Evolutionary conservation across 2,329 filamentous ascomycete species (phyloP).

Genomic region (Microcyclospora pomicola): DNA sequence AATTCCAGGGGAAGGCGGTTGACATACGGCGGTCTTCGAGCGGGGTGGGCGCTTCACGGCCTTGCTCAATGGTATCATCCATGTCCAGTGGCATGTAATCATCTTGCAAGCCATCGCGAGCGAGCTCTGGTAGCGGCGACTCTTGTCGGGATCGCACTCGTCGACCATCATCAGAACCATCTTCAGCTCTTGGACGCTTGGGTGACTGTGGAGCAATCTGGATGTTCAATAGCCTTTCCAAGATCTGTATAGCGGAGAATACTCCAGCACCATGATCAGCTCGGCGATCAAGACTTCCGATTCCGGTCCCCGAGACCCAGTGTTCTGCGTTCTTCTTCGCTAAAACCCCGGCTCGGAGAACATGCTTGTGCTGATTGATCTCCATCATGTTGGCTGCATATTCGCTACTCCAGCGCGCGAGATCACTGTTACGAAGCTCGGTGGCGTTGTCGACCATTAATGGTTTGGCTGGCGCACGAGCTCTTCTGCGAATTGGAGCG

Average conservation of each 20-base stretch:
- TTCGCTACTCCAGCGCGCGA: slow-evolving; percentile 43
- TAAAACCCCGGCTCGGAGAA: slow-evolving; percentile 25
- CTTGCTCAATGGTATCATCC: slow-evolving; percentile 47
- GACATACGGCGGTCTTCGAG: slow-evolving; percentile 48
- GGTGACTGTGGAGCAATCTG: slow-evolving; percentile 4
- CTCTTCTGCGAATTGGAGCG: slow-evolving; percentile 28
- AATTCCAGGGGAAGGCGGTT: slow-evolving; percentile 56
- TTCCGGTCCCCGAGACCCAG: slow-evolving; percentile 36
- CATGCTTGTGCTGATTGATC: slow-evolving; percentile 31
- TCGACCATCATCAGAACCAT: slow-evolving; percentile 12
- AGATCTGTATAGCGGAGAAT: slow-evolving; percentile 44
- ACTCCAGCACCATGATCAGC: slow-evolving; percentile 38
- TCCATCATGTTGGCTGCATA: slow-evolving; percentile 48
- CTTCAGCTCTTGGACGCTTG: slow-evolving; percentile 9
- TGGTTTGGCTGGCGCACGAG: slow-evolving; percentile 19
- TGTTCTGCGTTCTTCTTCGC: slow-evolving; percentile 50
- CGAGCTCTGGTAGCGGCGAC: slow-evolving; percentile 19
- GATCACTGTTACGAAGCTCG: slow-evolving; percentile 42
- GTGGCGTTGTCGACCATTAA: slow-evolving; percentile 36
- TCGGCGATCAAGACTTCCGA: slow-evolving; percentile 3
- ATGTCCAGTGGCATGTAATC: slow-evolving; percentile 9
- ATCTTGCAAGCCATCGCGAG: slow-evolving; percentile 16
- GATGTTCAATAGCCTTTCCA: slow-evolving; percentile 26
- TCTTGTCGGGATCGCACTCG: slow-evolving; percentile 21
- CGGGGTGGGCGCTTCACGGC: slow-evolving; percentile 51